Conservation (phyloP, 2,329 filamentous ascomycete genomes). For the Neofusicoccum laricinum region DNA sequence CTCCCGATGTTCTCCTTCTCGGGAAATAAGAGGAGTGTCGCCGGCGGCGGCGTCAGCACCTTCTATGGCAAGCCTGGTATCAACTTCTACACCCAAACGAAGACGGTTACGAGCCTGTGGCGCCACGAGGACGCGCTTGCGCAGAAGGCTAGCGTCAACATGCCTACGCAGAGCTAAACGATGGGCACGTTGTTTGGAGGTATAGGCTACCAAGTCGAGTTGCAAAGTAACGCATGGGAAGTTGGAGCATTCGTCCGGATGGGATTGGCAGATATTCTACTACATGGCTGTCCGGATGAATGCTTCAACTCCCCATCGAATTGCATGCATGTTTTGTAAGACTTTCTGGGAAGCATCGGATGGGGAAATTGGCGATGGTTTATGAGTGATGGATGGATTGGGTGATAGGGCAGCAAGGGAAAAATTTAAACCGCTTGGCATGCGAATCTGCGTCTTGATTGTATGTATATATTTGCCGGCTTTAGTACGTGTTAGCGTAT, state of each 20-base stretch:
- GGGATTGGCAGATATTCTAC: too few relatives aligned
- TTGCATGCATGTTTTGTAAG: too few relatives aligned
- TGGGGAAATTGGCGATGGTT: neutral
- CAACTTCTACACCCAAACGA: conserved; percentile 93
- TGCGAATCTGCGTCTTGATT: neutral
- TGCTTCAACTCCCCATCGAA: too few relatives aligned
- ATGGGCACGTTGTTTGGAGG: neutral
- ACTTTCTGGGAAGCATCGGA: neutral
- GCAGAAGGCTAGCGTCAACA: conserved; percentile 80
- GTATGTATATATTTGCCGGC: too few relatives aligned
- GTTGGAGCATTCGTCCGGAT: too few relatives aligned
- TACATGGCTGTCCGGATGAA: too few relatives aligned
- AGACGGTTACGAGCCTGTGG: conserved; percentile 96
- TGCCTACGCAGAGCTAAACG: conserved; percentile 64
- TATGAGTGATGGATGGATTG: neutral
- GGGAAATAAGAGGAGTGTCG: conserved; percentile 79
- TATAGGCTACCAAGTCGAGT: neutral
- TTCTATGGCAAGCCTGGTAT: conserved; percentile 94
- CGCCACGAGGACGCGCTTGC: conserved; percentile 78
- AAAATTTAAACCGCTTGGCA: neutral
- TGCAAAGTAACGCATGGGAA: too few relatives aligned
- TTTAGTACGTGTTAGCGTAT: too few relatives aligned
- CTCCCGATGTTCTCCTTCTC: conserved; percentile 64
- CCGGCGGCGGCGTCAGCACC: conserved; percentile 85
- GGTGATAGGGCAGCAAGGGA: too few relatives aligned